These are phyloP conservation scores for Lipomyces spencermartinsiae DNA, from an alignment of 805 yeast species.

Conservation along the genomic window DNA sequence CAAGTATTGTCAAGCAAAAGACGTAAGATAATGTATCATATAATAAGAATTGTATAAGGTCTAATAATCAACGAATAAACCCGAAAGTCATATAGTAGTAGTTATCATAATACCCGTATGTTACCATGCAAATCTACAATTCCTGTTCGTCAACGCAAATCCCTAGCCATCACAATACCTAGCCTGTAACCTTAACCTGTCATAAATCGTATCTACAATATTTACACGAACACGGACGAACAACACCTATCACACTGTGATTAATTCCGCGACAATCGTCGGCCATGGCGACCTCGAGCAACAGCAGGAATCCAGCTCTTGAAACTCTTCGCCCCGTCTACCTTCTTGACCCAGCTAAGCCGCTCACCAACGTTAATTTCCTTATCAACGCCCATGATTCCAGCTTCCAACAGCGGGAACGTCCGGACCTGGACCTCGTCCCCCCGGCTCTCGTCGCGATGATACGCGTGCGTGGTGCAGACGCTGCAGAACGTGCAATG, in stretches of 20 bases:
- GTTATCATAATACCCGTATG: not conserved
- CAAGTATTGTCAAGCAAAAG: too few relatives aligned
- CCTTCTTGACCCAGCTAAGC: slow-evolving; percentile 36
- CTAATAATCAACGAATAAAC: not conserved
- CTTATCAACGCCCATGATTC: slow-evolving; percentile 34
- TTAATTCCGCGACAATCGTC: slow-evolving; percentile 4
- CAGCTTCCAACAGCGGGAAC: slow-evolving; percentile 34
- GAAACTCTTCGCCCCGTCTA: slow-evolving; percentile 36
- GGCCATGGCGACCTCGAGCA: slow-evolving; percentile 28
- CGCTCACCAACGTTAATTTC: slow-evolving; percentile 35
- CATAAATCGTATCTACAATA: not conserved
- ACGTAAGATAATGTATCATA: too few relatives aligned
- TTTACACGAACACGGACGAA: not conserved
- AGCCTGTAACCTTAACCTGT: not conserved
- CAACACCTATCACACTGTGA: not conserved
- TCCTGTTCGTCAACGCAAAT: not conserved
- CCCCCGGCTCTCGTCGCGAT: slow-evolving; percentile 36
- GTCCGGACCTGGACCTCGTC: slow-evolving; percentile 38
- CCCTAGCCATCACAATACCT: not conserved
- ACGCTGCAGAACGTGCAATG: slow-evolving; percentile 36
- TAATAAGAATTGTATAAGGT: not conserved
- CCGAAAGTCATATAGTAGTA: not conserved
- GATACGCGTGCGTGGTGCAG: slow-evolving; percentile 39
- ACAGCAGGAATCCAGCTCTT: slow-evolving; percentile 31
- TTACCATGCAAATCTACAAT: not conserved